Evolutionary conservation across 495 filamentous ascomycete species (phyloP).

Genomic region (Hypoxylon fragiforme): DNA sequence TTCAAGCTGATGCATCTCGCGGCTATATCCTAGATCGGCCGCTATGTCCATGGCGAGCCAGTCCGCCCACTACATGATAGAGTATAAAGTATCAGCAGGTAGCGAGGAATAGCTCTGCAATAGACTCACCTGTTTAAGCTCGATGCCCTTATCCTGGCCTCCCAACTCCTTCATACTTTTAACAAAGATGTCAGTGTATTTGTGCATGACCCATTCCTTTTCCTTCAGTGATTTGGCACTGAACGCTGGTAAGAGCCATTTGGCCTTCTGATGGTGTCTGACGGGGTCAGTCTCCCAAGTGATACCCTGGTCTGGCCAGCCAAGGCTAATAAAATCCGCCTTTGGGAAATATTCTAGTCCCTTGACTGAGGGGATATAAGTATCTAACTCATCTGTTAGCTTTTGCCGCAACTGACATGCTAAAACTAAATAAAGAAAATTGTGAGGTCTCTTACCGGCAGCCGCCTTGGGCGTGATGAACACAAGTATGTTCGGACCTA

Average conservation of each 20-base stretch:
- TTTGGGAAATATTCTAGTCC: slow-evolving; percentile 22
- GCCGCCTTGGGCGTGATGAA: slow-evolving; percentile 37
- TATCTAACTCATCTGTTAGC: slow-evolving; percentile 12
- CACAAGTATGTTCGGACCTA: slow-evolving; percentile 41
- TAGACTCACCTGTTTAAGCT: slow-evolving; percentile 6
- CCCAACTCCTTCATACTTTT: slow-evolving; percentile 23
- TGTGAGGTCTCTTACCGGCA: slow-evolving; percentile 1
- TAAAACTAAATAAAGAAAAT: too few relatives aligned
- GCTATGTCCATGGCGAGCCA: slow-evolving; percentile 31
- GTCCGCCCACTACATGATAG: slow-evolving; percentile 14
- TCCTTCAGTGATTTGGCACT: slow-evolving; percentile 18
- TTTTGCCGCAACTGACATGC: background rate
- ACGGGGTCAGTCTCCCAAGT: slow-evolving; percentile 28
- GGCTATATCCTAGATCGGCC: slow-evolving; percentile 26
- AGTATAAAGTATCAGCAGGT: background rate
- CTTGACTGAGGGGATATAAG: slow-evolving; percentile 12
- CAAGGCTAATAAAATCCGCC: slow-evolving; percentile 14
- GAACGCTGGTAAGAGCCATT: slow-evolving; percentile 25
- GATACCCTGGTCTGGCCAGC: slow-evolving; percentile 11
- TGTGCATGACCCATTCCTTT: slow-evolving; percentile 24
- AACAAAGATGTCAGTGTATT: slow-evolving; percentile 31
- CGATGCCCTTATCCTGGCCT: background rate
- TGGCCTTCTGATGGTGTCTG: slow-evolving; percentile 20
- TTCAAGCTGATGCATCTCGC: slow-evolving; percentile 23
- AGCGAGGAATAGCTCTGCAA: too few relatives aligned